These are phyloP conservation scores for Rhododendron ovatum DNA, from an alignment of 148 eudicot genomes.

Conservation along the genomic window DNA sequence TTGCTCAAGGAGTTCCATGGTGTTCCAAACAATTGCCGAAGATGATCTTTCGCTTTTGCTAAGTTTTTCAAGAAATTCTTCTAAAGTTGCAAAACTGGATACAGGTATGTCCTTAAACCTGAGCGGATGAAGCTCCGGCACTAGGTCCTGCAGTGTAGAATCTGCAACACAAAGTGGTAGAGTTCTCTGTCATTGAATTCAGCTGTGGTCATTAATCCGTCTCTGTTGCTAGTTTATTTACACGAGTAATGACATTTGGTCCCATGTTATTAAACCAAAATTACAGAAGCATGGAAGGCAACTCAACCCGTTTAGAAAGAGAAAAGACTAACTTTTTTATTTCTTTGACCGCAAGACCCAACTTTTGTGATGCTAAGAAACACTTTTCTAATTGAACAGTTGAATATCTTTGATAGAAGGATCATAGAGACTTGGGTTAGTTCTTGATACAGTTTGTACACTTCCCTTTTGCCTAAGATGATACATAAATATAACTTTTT, in stretches of 20 bases:
- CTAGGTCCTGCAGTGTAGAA: not conserved
- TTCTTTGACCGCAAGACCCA: not conserved
- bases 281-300: not conserved
- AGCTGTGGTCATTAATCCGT: not conserved
- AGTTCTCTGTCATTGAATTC: not conserved
- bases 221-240: not conserved
- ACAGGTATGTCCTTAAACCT: not conserved
- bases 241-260: not conserved
- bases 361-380: not conserved
- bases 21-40: conserved; percentile 10
- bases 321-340: not conserved
- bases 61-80: not conserved
- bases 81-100: not conserved
- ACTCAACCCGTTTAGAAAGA: not conserved
- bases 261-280: not conserved
- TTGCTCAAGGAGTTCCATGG: conserved; percentile 8
- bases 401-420: not conserved
- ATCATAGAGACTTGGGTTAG: not conserved
- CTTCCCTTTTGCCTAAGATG: not conserved
- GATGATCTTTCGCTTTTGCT: not conserved
- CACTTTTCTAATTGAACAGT: not conserved
- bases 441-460: not conserved
- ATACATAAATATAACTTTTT: not conserved
- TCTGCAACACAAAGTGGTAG: not conserved
- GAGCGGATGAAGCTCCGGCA: not conserved